A percentile compares a stretch with the other conserved stretches of the same genome.
Evolutionary conservation across 495 filamentous ascomycete species (phyloP).

Genomic region (Penicillium nucicola): DNA sequence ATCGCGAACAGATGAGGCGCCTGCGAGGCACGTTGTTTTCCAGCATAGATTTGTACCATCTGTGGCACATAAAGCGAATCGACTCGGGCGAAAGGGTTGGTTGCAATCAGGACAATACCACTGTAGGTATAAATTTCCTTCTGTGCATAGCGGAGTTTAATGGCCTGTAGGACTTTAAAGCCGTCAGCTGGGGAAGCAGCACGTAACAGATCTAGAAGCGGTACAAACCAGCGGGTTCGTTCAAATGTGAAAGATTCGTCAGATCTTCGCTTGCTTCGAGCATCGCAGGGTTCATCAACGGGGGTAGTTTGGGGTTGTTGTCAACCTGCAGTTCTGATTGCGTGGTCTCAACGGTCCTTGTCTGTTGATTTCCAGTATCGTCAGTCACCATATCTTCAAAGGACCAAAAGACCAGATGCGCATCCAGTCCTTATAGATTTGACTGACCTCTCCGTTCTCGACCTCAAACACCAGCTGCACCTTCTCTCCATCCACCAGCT

Average conservation of each 20-base stretch:
- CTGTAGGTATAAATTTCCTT: constrained; percentile 99
- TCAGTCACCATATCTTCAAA: constrained; percentile 16
- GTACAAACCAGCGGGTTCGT: constrained; percentile 89
- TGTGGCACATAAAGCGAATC: constrained; percentile 98
- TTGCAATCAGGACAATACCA: constrained; percentile 97
- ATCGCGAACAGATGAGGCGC: constrained; percentile 98
- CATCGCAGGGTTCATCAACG: constrained; percentile 97
- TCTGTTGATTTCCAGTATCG: constrained; percentile 43
- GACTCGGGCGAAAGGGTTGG: constrained; percentile 96
- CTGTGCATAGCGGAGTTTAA: constrained; percentile 94
- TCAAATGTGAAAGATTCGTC: constrained; percentile 95
- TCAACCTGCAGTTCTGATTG: constrained; percentile 74
- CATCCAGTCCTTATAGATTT: neutral
- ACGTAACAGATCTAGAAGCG: neutral
- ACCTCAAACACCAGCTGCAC: constrained; percentile 81
- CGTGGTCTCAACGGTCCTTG: constrained; percentile 77
- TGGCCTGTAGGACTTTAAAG: constrained; percentile 84
- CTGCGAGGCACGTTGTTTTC: constrained; percentile 92
- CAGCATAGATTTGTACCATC: constrained; percentile 98
- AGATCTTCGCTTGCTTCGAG: constrained; percentile 98
- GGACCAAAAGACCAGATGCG: neutral
- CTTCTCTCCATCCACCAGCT: constrained; percentile 78
- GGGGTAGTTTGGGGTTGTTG: constrained; percentile 68
- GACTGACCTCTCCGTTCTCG: constrained; percentile 86
- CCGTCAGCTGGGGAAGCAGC: constrained; percentile 29